Evolutionary conservation across 2,329 filamentous ascomycete genomes (phyloP).

Genomic region (Fusarium fracticaudum): DNA sequence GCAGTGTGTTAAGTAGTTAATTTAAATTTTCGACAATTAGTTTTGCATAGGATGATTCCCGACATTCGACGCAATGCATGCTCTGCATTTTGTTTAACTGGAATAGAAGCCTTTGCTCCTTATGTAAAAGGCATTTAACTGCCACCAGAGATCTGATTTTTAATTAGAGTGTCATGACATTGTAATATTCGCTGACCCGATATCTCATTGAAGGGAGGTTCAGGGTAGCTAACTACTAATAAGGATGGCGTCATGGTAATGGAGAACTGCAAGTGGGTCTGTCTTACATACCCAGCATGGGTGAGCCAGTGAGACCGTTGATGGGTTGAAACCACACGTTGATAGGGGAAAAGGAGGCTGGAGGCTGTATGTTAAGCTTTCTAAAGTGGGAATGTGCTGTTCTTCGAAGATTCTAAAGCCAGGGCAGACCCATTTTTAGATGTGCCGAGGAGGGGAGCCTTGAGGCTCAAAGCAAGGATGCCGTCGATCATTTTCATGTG

Average conservation of each 20-base stretch:
- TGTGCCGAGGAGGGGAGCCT: slow-evolving; percentile 3
- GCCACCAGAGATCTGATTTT: rapidly evolving
- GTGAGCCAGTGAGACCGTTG: neutral
- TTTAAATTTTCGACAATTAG: no score
- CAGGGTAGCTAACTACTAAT: rapidly evolving
- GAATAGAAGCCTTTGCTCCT: rapidly evolving
- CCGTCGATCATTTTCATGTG: neutral
- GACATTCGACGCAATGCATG: rapidly evolving
- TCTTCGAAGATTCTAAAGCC: slow-evolving; percentile 18
- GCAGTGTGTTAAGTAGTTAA: rapidly evolving
- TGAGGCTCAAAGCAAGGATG: neutral
- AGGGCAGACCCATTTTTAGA: neutral
- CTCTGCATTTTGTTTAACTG: no score
- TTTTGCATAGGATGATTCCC: rapidly evolving
- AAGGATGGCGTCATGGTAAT: rapidly evolving
- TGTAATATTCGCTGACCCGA: no score
- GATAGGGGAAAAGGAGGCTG: neutral
- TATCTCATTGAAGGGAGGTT: neutral
- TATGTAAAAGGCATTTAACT: rapidly evolving
- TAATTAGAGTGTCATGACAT: no score
- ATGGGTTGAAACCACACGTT: rapidly evolving
- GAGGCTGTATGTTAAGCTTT: neutral
- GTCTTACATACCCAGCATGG: neutral
- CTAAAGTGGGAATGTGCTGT: neutral
- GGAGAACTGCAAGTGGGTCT: rapidly evolving